These are phyloP conservation scores for Colletotrichum lini DNA, from an alignment of 2,329 filamentous ascomycete species.

Conservation along the genomic window DNA sequence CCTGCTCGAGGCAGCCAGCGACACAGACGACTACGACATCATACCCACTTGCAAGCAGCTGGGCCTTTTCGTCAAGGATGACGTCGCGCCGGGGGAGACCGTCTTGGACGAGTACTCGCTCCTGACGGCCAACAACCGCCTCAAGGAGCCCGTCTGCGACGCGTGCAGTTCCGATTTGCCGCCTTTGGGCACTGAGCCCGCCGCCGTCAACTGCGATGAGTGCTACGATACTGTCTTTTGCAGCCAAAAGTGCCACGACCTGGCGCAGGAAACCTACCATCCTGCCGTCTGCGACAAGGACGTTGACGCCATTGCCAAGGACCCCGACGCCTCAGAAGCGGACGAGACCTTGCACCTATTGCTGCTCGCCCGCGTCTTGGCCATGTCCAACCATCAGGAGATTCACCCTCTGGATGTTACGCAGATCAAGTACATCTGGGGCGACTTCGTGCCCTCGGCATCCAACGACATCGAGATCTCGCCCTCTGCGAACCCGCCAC, in stretches of 20 bases:
- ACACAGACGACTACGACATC: conserved; percentile 63
- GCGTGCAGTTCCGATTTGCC: conserved; percentile 86
- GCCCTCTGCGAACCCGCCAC: conserved; percentile 69
- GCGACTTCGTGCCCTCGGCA: conserved; percentile 71
- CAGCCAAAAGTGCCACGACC: conserved; percentile 69
- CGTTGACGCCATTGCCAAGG: conserved; percentile 75
- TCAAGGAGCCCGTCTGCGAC: conserved; percentile 90
- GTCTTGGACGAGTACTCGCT: conserved; percentile 88
- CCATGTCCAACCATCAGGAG: conserved; percentile 74
- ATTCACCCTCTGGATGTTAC: conserved; percentile 74
- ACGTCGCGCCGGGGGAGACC: conserved; percentile 82
- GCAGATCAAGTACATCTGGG: conserved; percentile 79
- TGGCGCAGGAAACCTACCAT: conserved; percentile 73
- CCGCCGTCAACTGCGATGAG: conserved; percentile 69
- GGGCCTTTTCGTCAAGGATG: conserved; percentile 88
- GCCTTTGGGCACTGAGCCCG: conserved; percentile 63
- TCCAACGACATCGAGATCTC: conserved; percentile 69
- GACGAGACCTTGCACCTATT: conserved; percentile 75
- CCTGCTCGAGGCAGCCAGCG: conserved; percentile 70
- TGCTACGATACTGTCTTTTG: conserved; percentile 79
- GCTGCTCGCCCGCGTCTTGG: conserved; percentile 73
- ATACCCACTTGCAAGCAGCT: conserved; percentile 80
- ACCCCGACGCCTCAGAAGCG: conserved; percentile 71
- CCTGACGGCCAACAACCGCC: conserved; percentile 88
- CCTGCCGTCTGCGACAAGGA: conserved; percentile 77